Conservation (phyloP, 2,329 filamentous ascomycete species). For the Arthroderma sp. region DNA sequence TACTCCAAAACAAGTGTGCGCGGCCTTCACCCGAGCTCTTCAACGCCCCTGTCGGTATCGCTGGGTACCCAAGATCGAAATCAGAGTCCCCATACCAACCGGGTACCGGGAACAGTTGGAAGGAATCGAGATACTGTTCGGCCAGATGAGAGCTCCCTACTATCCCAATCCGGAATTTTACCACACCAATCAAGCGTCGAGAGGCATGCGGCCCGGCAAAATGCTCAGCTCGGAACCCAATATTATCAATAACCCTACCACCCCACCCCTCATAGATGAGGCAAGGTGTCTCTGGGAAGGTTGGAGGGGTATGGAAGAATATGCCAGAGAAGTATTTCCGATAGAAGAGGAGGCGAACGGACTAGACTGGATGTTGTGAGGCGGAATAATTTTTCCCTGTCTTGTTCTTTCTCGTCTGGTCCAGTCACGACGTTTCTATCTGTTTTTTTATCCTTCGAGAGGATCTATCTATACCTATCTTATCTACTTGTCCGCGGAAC, state of each 20-base stretch:
- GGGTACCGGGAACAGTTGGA: slow-evolving; percentile 84
- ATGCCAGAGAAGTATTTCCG: slow-evolving; percentile 84
- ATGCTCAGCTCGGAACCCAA: slow-evolving; percentile 5
- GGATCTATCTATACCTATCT: background rate
- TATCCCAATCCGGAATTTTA: slow-evolving; percentile 47
- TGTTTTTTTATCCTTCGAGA: background rate
- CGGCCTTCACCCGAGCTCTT: slow-evolving; percentile 65
- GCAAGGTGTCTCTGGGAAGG: slow-evolving; percentile 83
- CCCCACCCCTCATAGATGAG: slow-evolving; percentile 56
- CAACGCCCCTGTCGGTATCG: slow-evolving; percentile 66
- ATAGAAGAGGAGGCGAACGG: slow-evolving; percentile 92
- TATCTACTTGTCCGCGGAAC: background rate
- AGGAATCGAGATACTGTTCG: slow-evolving; percentile 46
- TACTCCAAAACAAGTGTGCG: slow-evolving; percentile 68
- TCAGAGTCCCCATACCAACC: slow-evolving; percentile 71
- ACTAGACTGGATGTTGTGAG: slow-evolving; percentile 67
- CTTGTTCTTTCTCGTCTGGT: background rate
- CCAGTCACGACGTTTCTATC: background rate
- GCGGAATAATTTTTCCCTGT: background rate
- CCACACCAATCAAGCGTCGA: slow-evolving; percentile 22
- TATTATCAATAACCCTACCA: slow-evolving; percentile 32
- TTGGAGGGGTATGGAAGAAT: slow-evolving; percentile 80
- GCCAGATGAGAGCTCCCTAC: slow-evolving; percentile 46
- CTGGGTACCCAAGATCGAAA: slow-evolving; percentile 57
- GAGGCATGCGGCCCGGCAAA: slow-evolving; percentile 22